Conservation (phyloP, 2,329 filamentous ascomycete genomes). For the Ascochyta viciae-villosae region DNA sequence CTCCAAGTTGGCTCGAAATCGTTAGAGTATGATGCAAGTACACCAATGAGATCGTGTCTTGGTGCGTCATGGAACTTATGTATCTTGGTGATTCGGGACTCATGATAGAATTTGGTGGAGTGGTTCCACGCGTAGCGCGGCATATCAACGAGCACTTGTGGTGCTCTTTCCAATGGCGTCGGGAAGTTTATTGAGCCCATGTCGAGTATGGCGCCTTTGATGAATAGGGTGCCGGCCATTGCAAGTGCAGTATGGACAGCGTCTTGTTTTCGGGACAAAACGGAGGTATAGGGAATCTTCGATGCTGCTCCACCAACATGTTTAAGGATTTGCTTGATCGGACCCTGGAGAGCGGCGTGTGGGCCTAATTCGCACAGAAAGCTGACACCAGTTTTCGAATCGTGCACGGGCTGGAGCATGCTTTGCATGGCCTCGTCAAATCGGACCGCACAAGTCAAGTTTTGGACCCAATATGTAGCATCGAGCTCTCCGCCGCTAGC, state of each 20-base stretch:
- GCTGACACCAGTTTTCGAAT: constrained; percentile 23
- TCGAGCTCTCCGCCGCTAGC: constrained; percentile 19
- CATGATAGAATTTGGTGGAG: constrained; percentile 30
- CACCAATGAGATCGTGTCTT: constrained; percentile 32
- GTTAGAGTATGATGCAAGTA: constrained; percentile 32
- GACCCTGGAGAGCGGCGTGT: constrained; percentile 33
- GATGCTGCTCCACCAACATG: constrained; percentile 20
- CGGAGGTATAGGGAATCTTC: constrained; percentile 22
- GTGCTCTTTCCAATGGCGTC: constrained; percentile 26
- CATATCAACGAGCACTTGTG: constrained; percentile 30
- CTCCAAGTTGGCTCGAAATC: constrained; percentile 52
- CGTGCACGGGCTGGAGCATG: constrained; percentile 23
- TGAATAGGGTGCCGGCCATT: constrained; percentile 23
- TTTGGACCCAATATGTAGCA: constrained; percentile 34
- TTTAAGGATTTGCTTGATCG: constrained; percentile 33
- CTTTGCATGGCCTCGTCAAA: constrained; percentile 22
- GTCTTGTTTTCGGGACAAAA: constrained; percentile 36
- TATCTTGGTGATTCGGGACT: constrained; percentile 15
- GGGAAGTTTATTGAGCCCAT: constrained; percentile 35
- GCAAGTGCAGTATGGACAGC: constrained; percentile 26
- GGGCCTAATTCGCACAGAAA: constrained; percentile 34
- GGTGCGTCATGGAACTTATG: constrained; percentile 22
- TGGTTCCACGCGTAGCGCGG: constrained; percentile 42
- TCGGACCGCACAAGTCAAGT: constrained; percentile 27
- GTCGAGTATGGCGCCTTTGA: constrained; percentile 23